These are phyloP conservation scores for Stephania cephalantha DNA, from an alignment of 164 flowering plant species.

Conservation along the genomic window DNA sequence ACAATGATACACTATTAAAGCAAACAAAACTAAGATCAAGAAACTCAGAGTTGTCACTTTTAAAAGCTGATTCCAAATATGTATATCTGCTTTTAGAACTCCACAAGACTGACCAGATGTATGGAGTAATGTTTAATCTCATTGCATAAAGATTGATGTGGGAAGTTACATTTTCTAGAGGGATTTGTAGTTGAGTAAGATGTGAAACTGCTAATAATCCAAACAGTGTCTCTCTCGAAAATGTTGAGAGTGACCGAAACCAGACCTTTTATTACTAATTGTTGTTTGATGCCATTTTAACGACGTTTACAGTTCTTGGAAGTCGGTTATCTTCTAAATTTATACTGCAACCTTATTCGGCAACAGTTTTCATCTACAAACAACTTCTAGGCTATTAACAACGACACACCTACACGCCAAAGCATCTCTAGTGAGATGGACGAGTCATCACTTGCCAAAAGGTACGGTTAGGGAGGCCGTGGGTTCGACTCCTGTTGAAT, in stretches of 20 bases:
- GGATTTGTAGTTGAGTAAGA: not conserved
- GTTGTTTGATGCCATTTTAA: not conserved
- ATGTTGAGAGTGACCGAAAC: not conserved
- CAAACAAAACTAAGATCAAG: not conserved
- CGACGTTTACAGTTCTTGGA: not conserved
- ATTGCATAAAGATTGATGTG: not conserved
- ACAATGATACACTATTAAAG: not conserved
- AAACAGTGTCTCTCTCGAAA: not conserved
- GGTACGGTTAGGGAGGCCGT: too few species aligned
- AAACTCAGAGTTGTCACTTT: too few species aligned
- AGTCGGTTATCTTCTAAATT: not conserved
- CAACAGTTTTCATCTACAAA: not conserved
- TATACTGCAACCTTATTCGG: not conserved
- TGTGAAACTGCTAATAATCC: not conserved
- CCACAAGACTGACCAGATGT: not conserved
- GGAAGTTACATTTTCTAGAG: not conserved
- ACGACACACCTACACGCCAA: not conserved
- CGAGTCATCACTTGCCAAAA: too few species aligned
- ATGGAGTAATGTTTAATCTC: not conserved
- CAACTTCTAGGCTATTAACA: not conserved
- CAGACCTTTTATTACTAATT: not conserved
- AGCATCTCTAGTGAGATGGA: too few species aligned
- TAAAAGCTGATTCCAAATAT: too few species aligned
- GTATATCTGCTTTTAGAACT: not conserved
- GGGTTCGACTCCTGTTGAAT: too few species aligned